A percentile compares a stretch with the other conserved stretches of the same genome.
Conservation (phyloP, 2,329 filamentous ascomycete species). For the Aspergillus floridensis region DNA sequence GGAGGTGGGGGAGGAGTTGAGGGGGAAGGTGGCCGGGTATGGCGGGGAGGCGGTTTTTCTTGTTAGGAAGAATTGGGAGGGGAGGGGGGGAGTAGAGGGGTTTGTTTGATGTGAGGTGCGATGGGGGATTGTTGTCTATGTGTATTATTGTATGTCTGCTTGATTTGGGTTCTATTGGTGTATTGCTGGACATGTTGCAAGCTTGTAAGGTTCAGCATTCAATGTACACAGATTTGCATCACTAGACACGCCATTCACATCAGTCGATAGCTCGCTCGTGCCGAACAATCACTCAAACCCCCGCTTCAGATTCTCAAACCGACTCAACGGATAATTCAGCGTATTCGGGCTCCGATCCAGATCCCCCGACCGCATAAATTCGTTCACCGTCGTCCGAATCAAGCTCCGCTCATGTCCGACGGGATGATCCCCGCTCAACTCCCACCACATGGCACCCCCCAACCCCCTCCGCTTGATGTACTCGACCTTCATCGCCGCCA, state of each 20-base stretch:
- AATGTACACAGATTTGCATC: background rate
- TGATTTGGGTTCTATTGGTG: too few species aligned
- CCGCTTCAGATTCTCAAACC: conserved; percentile 48
- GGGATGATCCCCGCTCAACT: conserved; percentile 68
- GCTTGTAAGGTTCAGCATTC: too few species aligned
- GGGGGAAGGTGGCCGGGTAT: conserved; percentile 4
- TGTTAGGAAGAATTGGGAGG: too few species aligned
- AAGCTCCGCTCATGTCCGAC: conserved; percentile 32
- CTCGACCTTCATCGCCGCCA: conserved; percentile 67
- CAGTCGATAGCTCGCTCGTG: background rate
- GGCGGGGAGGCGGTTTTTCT: background rate
- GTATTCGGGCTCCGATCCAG: conserved; percentile 51
- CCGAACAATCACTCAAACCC: background rate
- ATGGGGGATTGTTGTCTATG: too few species aligned
- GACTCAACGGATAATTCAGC: conserved; percentile 51
- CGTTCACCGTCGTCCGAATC: conserved; percentile 46
- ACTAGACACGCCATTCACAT: background rate
- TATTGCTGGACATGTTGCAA: too few species aligned
- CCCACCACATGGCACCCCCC: conserved; percentile 97
- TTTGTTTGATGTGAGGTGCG: background rate
- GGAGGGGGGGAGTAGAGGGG: too few species aligned
- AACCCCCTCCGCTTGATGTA: conserved; percentile 67
- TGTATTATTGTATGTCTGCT: too few species aligned
- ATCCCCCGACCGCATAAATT: conserved; percentile 26
- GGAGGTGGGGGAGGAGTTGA: background rate